These are phyloP conservation scores for Zymoseptoria tritici DNA, from an alignment of 2,329 filamentous ascomycete species.

Conservation along the genomic window DNA sequence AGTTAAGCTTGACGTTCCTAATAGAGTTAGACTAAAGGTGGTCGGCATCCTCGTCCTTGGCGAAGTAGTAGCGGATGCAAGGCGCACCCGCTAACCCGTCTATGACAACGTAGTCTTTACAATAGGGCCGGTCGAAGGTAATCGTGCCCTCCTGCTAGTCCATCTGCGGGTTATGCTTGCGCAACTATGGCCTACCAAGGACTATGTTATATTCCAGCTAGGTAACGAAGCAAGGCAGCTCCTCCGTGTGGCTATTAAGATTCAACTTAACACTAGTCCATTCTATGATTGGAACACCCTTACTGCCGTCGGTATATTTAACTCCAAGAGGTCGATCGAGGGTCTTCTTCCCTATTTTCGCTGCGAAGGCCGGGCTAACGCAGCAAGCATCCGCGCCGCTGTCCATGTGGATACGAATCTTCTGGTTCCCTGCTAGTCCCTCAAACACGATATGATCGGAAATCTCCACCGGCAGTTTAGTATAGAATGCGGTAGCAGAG, in stretches of 20 bases:
- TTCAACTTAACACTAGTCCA: background rate
- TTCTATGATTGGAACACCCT: background rate
- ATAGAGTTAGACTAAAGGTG: background rate
- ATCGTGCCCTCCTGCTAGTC: background rate
- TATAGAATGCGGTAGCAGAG: background rate
- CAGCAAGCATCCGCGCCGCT: background rate
- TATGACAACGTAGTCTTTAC: background rate
- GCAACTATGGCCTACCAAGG: background rate
- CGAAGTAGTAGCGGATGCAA: background rate
- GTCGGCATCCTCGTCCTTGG: background rate
- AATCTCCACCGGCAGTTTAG: background rate
- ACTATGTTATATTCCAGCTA: background rate
- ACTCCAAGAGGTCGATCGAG: background rate
- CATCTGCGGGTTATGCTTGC: background rate
- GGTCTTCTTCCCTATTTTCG: background rate
- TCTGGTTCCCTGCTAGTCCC: background rate
- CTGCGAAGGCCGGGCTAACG: background rate
- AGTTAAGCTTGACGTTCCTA: no score
- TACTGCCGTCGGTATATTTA: background rate
- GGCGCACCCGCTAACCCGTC: background rate
- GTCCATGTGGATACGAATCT: background rate
- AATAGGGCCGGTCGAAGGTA: background rate
- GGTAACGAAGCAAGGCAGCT: background rate
- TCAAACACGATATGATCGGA: background rate
- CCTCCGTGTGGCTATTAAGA: background rate